Conservation (phyloP, 805 yeast species). For the Candida xiaguanensis region DNA sequence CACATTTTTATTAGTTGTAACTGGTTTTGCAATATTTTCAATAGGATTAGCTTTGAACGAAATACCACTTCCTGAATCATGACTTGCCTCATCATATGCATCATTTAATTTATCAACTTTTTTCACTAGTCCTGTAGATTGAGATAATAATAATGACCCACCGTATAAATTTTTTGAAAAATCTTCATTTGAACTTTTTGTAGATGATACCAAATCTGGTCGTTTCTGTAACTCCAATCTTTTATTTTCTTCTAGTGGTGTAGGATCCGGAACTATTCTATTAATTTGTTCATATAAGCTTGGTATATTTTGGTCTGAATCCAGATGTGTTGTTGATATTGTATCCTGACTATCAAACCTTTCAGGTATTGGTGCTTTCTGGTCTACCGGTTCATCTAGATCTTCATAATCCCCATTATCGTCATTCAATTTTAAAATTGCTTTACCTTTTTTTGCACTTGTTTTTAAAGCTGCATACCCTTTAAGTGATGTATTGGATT, state of each 20-base stretch:
- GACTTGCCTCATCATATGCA: not conserved
- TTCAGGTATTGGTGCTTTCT: constrained; percentile 10
- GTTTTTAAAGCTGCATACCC: constrained; percentile 22
- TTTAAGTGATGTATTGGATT: constrained; percentile 32
- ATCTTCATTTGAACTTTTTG: constrained; percentile 26
- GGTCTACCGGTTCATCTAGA: constrained; percentile 17
- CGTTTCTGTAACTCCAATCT: constrained; percentile 2
- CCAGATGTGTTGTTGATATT: constrained; percentile 3
- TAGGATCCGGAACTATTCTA: constrained; percentile 8
- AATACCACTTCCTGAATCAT: constrained; percentile 25
- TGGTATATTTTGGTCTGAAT: constrained; percentile 7
- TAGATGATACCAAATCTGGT: constrained; percentile 8
- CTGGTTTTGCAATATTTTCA: constrained; percentile 27
- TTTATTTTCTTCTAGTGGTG: constrained; percentile 8
- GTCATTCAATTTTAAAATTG: constrained; percentile 37
- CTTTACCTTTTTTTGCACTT: constrained; percentile 35
- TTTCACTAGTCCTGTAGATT: constrained; percentile 39
- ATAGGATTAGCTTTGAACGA: constrained; percentile 30
- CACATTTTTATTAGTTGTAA: constrained; percentile 27
- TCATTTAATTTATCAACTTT: constrained; percentile 21
- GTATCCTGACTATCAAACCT: constrained; percentile 11
- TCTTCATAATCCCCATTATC: constrained; percentile 38
- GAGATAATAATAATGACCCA: constrained; percentile 40
- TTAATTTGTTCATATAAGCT: constrained; percentile 11
- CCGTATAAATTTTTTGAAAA: constrained; percentile 34